Evolutionary conservation across 148 eudicot species (phyloP), one percentile per base, ranked within the genome.

Genomic region (Silene latifolia): DNA sequence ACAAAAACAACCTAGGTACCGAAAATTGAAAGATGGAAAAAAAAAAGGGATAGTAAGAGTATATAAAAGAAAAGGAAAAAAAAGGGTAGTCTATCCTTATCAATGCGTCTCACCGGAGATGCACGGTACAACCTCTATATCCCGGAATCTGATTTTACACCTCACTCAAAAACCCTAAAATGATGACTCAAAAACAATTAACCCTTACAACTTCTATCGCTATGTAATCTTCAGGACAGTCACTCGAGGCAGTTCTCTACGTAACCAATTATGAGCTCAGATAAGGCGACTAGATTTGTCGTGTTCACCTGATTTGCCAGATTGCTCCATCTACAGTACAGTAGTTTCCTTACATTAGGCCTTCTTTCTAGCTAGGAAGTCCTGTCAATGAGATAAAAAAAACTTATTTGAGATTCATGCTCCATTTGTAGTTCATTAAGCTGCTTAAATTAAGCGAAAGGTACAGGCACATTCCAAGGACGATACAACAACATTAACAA

Each of bases 181-280:
- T 58, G 53, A 68, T 48, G 63, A 79, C 74, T 67, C 67, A 15
- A 73, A 67, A 69, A 61, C 67, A 76, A 69, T 78, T 80, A 82
- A 84, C 80, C 77, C 84, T 82, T 79, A 78, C 80, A 70, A 54
- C 72, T 76, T 81, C 79, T 82, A 65, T 65, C 47, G 75, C 80
- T 69, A 67, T 74, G 47, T 20, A 75, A 78, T 76, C 75, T 79
- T 53, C 72, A 64, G 44, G 68, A 72, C 61, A 72, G 69, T 72
- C 76, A 65, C 76, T 82, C 81, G 71, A 72, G 69, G 78, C 81
- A 63, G 78, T 73, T 62, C 13, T 77, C 80, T 77, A 81, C 73
- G 78, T 76, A 75, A 78, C 81, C 72, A 72, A 61, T 76, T 76
- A 72, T 73, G 68, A 56, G 72, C 32, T 51, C 51, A 65, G 74